phyloP scores from a whole-genome alignment of 768 basidiomycete genomes.

The Macrolepiota fuliginosa region DNA sequence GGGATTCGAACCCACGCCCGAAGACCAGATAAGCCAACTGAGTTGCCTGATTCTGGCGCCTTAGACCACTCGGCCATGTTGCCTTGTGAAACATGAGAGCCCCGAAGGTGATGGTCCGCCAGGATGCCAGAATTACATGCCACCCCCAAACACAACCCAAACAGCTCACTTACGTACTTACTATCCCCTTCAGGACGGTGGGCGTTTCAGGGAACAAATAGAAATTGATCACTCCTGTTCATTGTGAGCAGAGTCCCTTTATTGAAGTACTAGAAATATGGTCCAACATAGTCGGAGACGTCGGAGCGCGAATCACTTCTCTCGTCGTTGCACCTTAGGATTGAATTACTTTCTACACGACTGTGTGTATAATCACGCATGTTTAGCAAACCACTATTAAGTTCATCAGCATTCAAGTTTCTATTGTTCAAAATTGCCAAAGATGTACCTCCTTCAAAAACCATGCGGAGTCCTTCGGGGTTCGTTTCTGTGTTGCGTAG shows the following conservation, averaged over 20 bases:
- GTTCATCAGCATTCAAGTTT: neutral
- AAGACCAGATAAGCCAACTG: slow-evolving; percentile 16
- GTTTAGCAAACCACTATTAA: slow-evolving; percentile 19
- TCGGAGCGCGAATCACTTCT: no score
- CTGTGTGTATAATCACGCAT: neutral
- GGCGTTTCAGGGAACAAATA: no score
- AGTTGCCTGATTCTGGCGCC: slow-evolving; percentile 19
- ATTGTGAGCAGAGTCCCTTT: no score
- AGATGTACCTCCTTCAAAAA: slow-evolving; percentile 40
- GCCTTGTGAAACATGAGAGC: slow-evolving; percentile 7
- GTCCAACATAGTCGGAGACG: no score
- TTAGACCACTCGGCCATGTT: slow-evolving; percentile 22
- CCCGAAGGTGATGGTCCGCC: no score
- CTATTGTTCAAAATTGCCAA: neutral
- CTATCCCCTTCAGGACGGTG: no score
- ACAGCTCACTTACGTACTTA: no score
- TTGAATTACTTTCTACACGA: neutral
- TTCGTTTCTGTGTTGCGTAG: slow-evolving; percentile 60
- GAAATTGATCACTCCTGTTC: no score
- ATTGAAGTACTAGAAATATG: no score
- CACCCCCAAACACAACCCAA: no score
- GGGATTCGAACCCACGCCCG: slow-evolving; percentile 37
- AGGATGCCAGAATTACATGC: no score
- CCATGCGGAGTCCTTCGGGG: slow-evolving; percentile 57
- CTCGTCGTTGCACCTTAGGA: no score